Base-by-base conservation (phyloP, 2,329 filamentous ascomycete genomes). In the Claviceps sp. region DNA sequence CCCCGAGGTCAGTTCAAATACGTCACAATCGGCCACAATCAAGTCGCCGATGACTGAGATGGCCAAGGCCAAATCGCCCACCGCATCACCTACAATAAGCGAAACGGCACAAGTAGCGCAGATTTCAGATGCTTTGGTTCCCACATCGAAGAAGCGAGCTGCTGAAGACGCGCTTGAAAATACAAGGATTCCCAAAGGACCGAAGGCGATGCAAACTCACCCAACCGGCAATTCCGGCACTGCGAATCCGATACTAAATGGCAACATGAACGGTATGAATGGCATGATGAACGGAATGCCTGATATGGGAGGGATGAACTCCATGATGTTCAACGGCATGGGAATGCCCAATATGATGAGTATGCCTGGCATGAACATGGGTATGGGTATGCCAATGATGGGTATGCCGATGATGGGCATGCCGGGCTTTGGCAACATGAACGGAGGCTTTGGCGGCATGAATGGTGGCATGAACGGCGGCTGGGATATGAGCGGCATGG, bases 161-260 rank as follows among this genome's bases (percentile, higher is more conserved):
- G 88, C 89, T 14, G 88, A 91, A 38, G 84, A 89, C 50, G 75
- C 75, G 37, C 70, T 77, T 6, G 79, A 82, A 59, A 82, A 84
- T 58, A 77, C 78, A 42, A 79, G 78, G 62, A 78, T 83, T 42
- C 78, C 81, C 46, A 84, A 83, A 59, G 81, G 74, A 0, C 81
- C 81, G 2, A 81, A 81, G 63, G 80, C 77, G 40, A 85, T 82
- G 81, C 78, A 77, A 59, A 75, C 68, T 63, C 75, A 75, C 48
- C 73, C 75, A 52, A 42, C 2, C 34, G 7, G 41, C 22, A 69
- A 65, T 62, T 72, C 16, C 18, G 8, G 40, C 20, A 69, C 66
- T 62, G 72, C 72, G 60, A 69, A 66, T 51, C 64, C 64, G 48
- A 65, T 67, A 37, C 69, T 69, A 64, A 61, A 61, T 52, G 68